Base-by-base conservation (phyloP, 257 asterid genomes). In the Oldenlandia corymbosa region DNA sequence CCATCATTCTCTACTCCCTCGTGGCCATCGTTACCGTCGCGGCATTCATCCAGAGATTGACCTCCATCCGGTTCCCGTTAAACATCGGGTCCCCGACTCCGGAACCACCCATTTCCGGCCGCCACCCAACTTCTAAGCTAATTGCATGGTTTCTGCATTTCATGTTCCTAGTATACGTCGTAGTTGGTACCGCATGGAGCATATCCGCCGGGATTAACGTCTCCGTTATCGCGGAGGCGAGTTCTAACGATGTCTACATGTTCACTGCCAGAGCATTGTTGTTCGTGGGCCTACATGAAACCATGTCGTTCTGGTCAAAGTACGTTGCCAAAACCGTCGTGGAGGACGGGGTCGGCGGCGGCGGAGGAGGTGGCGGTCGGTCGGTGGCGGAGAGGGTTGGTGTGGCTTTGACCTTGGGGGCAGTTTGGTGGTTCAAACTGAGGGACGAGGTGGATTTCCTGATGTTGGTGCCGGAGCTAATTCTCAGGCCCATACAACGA, bases 391-490 rank as follows among this genome's bases (percentile, higher is more conserved):
- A 85, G 83, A 90, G 78, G 83, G 79, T 66, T 74, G 85, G 60
- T 23, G 55, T 79, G 74, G 89, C 81, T 23, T 39, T 76, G 68
- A 60, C 83, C 60, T 88, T 81, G 36, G 89, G 94, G 3, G 67
- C 71, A 0, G n/a, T 91, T 67, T 88, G 97, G 97, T 88, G 95
- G 95, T 81, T 93, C 87, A 76, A 81, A 71, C 62, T 88, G 88
- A 88, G 83, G 73, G 95, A 84, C 51, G 97, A 90, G 77, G 87
- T 83, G 72, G 97, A 84, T 69, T 68, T 88, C 31, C 73, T 91
- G 78, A 89, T 80, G 72, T 80, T 66, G 64, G 87, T 77, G 74
- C 78, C 82, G 47, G 85, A 78, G 85, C 69, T 79, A 66, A 80
- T 68, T 69, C 51, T 34, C 39, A 34, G 9, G 39, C 9, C 39